phyloP scores from a whole-genome alignment of 306 rosid species.

The Luffa aegyptiaca region DNA sequence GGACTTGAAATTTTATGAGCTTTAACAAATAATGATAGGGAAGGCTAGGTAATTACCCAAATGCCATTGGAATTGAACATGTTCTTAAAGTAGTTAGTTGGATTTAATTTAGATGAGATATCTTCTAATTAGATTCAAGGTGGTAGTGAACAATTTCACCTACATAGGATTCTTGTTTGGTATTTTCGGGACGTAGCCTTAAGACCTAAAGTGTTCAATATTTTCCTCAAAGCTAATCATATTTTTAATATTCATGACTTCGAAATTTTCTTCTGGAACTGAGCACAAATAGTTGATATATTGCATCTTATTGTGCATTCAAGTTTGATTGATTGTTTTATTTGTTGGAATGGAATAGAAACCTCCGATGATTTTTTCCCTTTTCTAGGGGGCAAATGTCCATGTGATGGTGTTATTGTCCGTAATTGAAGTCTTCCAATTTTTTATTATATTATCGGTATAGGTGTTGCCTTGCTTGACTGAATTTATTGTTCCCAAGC shows the following conservation, averaged over 20 bases:
- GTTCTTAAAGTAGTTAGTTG: too few species aligned
- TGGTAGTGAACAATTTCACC: not conserved
- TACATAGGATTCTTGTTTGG: not conserved
- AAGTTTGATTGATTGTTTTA: not conserved
- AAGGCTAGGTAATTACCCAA: too few species aligned
- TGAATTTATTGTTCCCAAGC: not conserved
- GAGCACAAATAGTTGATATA: not conserved
- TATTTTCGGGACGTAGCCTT: not conserved
- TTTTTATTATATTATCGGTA: not conserved
- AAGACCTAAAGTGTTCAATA: too few species aligned
- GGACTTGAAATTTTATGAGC: too few species aligned
- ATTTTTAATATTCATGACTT: not conserved
- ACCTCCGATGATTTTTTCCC: not conserved
- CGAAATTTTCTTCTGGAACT: not conserved
- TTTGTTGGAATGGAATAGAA: not conserved
- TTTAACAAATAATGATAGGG: too few species aligned
- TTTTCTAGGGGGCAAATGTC: too few species aligned
- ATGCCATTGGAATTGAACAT: too few species aligned
- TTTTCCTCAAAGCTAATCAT: not conserved
- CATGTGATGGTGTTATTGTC: not conserved
- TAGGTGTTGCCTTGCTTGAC: not conserved
- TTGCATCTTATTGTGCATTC: not conserved
- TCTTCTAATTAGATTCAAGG: not conserved
- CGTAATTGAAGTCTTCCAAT: not conserved
- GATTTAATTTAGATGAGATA: not conserved